A percentile compares a stretch with the other conserved stretches of the same genome.
Conservation (phyloP, 2,329 filamentous ascomycete species). For the Fusarium sulawesiense region DNA sequence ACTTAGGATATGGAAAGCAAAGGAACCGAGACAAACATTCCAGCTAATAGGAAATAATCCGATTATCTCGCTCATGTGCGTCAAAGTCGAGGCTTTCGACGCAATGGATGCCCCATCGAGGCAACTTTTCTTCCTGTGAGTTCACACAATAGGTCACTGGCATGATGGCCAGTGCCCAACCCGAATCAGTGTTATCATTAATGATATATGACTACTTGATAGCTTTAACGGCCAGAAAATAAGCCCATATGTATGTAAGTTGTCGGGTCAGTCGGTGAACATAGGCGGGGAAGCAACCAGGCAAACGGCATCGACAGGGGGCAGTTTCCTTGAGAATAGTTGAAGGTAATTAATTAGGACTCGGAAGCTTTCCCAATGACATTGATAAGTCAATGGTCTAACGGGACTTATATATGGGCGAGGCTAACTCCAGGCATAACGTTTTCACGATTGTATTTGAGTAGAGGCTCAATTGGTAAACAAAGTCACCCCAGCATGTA, state of each 20-base stretch:
- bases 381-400: neutral
- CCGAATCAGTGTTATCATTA: neutral
- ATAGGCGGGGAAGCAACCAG: neutral
- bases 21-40: neutral
- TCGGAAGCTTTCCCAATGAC: neutral
- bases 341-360: neutral
- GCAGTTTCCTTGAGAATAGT: neutral
- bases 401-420: neutral
- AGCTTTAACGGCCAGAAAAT: neutral
- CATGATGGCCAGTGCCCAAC: neutral
- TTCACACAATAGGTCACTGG: neutral
- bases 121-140: neutral
- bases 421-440: neutral
- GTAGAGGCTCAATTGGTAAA: neutral
- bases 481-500: too few relatives aligned
- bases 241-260: neutral
- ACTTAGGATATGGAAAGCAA: neutral
- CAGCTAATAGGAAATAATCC: neutral
- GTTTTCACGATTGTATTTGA: neutral
- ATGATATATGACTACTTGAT: constrained; percentile 3
- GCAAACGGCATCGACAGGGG: neutral
- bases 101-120: neutral
- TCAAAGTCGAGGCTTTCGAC: neutral
- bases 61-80: neutral
- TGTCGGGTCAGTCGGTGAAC: neutral